Evolutionary conservation across 108 stramenopile species (phyloP).

Genomic region (Stephanodiscus triporus): DNA sequence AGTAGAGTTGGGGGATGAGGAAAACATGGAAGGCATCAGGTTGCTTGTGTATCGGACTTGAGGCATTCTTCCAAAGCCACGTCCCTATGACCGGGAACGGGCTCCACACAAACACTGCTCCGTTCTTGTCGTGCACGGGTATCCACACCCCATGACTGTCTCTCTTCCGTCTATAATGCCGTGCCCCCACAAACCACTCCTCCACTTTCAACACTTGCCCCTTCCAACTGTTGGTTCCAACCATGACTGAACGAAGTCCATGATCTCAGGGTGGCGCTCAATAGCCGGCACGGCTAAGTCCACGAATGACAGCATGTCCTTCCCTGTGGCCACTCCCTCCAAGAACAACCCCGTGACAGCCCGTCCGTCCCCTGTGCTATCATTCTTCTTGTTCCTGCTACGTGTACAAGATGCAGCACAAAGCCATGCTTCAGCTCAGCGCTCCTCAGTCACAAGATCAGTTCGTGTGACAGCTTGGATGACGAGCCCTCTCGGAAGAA

Average conservation of each 20-base stretch:
- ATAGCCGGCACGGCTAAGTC: slow-evolving; percentile 17
- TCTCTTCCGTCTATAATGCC: slow-evolving; percentile 19
- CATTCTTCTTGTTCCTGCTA: slow-evolving; percentile 47
- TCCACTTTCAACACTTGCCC: slow-evolving; percentile 7
- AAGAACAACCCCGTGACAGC: slow-evolving; percentile 18
- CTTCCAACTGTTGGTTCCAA: background rate
- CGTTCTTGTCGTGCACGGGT: background rate
- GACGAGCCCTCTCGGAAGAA: background rate
- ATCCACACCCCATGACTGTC: slow-evolving; percentile 38
- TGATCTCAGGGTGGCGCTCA: background rate
- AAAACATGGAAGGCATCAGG: too few species aligned
- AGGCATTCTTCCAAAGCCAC: too few species aligned
- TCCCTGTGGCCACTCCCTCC: slow-evolving; percentile 23
- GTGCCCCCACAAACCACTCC: slow-evolving; percentile 33
- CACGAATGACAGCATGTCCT: slow-evolving; percentile 31
- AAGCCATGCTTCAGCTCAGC: background rate
- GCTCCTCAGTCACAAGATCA: background rate
- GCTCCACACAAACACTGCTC: slow-evolving; percentile 2
- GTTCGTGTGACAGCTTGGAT: background rate
- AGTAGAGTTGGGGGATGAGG: too few species aligned
- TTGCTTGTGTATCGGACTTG: slow-evolving; percentile 37
- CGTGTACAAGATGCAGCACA: slow-evolving; percentile 14
- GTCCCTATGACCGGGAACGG: slow-evolving; percentile 32
- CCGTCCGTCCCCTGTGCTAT: slow-evolving; percentile 42
- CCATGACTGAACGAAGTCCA: slow-evolving; percentile 20